phyloP scores from a whole-genome alignment of 2,329 filamentous ascomycete species.

The Cladobotryum protrusum region DNA sequence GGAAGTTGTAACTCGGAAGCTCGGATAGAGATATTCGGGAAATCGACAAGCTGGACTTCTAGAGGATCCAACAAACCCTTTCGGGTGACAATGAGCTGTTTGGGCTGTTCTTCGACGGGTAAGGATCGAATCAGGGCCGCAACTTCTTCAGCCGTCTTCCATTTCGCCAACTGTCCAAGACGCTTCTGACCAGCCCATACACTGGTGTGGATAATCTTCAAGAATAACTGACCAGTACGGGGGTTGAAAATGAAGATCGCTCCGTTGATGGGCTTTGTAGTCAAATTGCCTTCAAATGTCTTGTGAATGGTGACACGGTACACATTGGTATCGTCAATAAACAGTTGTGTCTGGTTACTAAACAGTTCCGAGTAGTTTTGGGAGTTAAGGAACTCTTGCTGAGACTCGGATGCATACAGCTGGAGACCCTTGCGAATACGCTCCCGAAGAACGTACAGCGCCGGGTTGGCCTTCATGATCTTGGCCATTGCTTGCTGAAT shows the following conservation, averaged over 20 bases:
- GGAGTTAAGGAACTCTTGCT: constrained; percentile 98
- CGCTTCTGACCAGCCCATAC: constrained; percentile 99
- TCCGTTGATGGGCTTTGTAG: constrained; percentile 98
- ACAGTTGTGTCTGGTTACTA: constrained; percentile 97
- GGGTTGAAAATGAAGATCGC: constrained; percentile 99
- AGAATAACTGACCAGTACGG: constrained; percentile 92
- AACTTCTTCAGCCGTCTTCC: constrained; percentile 99
- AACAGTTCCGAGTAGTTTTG: constrained; percentile 99
- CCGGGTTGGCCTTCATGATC: constrained; percentile 99
- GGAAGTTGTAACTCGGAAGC: constrained; percentile 94
- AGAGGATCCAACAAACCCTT: constrained; percentile 96
- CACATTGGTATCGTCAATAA: constrained; percentile 98
- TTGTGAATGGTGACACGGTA: constrained; percentile 99
- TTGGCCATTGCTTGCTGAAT: constrained; percentile 99
- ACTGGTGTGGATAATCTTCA: constrained; percentile 99
- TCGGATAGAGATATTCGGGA: constrained; percentile 97
- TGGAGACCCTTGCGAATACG: constrained; percentile 98
- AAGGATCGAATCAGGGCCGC: constrained; percentile 92
- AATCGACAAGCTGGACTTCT: constrained; percentile 94
- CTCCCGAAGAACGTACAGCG: constrained; percentile 90
- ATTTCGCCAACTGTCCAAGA: constrained; percentile 95
- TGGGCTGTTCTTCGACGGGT: constrained; percentile 95
- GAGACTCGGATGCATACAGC: constrained; percentile 95
- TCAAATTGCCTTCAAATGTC: constrained; percentile 98
- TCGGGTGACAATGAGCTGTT: constrained; percentile 95